These are phyloP conservation scores for Aspergillus uvarum DNA, from an alignment of 2,329 filamentous ascomycete species.

Conservation along the genomic window DNA sequence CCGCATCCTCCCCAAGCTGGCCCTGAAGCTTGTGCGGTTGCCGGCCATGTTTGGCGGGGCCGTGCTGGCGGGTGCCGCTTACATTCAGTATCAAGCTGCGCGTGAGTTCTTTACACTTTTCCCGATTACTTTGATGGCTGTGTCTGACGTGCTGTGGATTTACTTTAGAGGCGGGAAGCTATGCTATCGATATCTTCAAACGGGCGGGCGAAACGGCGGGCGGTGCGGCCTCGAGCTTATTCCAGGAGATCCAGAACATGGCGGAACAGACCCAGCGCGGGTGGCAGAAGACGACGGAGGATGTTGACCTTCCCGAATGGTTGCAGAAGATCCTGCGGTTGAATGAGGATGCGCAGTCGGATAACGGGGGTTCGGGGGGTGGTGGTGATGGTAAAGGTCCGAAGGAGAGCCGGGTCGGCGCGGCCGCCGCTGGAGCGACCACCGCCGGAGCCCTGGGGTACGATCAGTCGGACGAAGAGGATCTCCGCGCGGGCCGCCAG, in stretches of 20 bases:
- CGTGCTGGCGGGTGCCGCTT: slow-evolving; percentile 81
- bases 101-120: slow-evolving; percentile 58
- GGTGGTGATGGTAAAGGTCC: slow-evolving; percentile 48
- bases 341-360: slow-evolving; percentile 60
- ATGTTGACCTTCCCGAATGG: slow-evolving; percentile 73
- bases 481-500: slow-evolving; percentile 60
- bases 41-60: slow-evolving; percentile 90
- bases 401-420: slow-evolving; percentile 55
- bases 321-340: slow-evolving; percentile 68
- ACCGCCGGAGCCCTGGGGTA: slow-evolving; percentile 79
- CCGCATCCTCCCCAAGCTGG: slow-evolving; percentile 75
- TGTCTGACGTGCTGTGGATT: background rate
- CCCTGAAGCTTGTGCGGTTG: slow-evolving; percentile 83
- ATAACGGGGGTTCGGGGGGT: slow-evolving; percentile 43
- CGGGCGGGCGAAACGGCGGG: slow-evolving; percentile 71
- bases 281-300: slow-evolving; percentile 80
- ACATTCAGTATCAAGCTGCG: slow-evolving; percentile 92
- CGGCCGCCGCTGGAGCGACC: slow-evolving; percentile 63
- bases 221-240: slow-evolving; percentile 66
- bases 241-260: slow-evolving; percentile 70
- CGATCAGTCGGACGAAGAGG: slow-evolving; percentile 64
- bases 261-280: slow-evolving; percentile 76
- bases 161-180: slow-evolving; percentile 68
- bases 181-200: slow-evolving; percentile 72
- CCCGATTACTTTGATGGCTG: background rate